phyloP scores from a whole-genome alignment of 2,329 filamentous ascomycete species.

The Cordyceps javanica region DNA sequence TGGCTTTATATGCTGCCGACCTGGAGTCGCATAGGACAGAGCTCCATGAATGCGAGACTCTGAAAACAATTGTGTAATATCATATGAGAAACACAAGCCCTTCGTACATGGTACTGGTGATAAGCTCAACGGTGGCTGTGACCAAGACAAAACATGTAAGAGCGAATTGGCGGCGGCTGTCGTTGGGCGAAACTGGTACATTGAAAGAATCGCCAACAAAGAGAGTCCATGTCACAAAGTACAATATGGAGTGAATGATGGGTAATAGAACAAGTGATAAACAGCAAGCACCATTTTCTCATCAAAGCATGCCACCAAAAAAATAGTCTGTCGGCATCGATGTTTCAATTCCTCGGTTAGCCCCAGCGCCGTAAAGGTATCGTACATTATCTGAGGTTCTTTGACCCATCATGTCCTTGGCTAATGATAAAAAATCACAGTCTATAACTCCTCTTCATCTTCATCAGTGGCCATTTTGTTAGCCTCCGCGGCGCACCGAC shows the following conservation, averaged over 20 bases:
- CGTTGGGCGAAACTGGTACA: too few relatives aligned
- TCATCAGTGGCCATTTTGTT: constrained; percentile 66
- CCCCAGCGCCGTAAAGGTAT: constrained; percentile 8
- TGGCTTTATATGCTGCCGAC: too few relatives aligned
- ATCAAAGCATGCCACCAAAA: not conserved
- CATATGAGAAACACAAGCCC: too few relatives aligned
- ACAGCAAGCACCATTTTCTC: not conserved
- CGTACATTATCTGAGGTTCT: constrained; percentile 7
- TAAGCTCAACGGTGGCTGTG: too few relatives aligned
- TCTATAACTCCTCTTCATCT: constrained; percentile 29
- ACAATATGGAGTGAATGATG: not conserved
- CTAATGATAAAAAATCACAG: not conserved
- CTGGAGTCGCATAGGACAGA: too few relatives aligned
- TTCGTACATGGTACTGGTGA: too few relatives aligned
- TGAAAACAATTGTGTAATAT: too few relatives aligned
- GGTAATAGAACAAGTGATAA: too few relatives aligned
- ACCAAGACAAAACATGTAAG: too few relatives aligned
- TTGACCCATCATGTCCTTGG: not conserved
- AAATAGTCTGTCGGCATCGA: not conserved
- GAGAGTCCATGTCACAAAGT: not conserved
- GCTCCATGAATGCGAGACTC: too few relatives aligned
- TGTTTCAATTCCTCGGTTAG: not conserved
- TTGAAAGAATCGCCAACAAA: not conserved
- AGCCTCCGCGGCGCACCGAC: constrained; percentile 46
- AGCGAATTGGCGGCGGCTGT: too few relatives aligned